phyloP scores from a whole-genome alignment of 2,329 filamentous ascomycete species.

The Colletotrichum sidae region DNA sequence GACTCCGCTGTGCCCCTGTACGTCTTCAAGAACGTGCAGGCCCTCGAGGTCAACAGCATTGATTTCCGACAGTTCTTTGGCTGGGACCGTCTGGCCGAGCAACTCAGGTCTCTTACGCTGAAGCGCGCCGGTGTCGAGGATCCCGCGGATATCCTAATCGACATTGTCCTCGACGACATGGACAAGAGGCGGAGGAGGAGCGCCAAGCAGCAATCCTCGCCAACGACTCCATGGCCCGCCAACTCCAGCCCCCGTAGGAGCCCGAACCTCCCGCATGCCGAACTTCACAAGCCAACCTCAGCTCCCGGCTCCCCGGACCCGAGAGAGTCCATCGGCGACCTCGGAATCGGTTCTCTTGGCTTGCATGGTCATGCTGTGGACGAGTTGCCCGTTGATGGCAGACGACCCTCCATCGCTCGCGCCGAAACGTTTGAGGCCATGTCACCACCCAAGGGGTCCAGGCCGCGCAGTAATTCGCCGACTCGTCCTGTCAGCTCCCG shows the following conservation, averaged over 20 bases:
- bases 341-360: constrained; percentile 70
- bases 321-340: constrained; percentile 58
- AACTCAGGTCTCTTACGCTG: constrained; percentile 87
- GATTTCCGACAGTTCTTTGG: constrained; percentile 98
- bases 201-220: constrained; percentile 85
- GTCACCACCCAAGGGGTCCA: constrained; percentile 56
- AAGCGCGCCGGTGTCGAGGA: constrained; percentile 91
- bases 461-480: constrained; percentile 84
- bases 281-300: constrained; percentile 75
- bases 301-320: constrained; percentile 73
- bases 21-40: constrained; percentile 96
- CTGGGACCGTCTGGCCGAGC: constrained; percentile 94
- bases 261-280: constrained; percentile 72
- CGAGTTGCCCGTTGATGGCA: constrained; percentile 50
- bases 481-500: constrained; percentile 80
- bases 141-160: constrained; percentile 87
- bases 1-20: constrained; percentile 97
- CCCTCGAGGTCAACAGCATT: constrained; percentile 92
- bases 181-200: constrained; percentile 90
- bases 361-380: constrained; percentile 63
- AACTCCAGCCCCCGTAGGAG: constrained; percentile 69
- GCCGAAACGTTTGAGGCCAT: constrained; percentile 61
- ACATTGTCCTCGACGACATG: constrained; percentile 96
- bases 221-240: constrained; percentile 76
- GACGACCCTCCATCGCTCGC: constrained; percentile 58